Base-by-base conservation (phyloP, 805 yeast species). In the Wickerhamiella slavikovae region DNA sequence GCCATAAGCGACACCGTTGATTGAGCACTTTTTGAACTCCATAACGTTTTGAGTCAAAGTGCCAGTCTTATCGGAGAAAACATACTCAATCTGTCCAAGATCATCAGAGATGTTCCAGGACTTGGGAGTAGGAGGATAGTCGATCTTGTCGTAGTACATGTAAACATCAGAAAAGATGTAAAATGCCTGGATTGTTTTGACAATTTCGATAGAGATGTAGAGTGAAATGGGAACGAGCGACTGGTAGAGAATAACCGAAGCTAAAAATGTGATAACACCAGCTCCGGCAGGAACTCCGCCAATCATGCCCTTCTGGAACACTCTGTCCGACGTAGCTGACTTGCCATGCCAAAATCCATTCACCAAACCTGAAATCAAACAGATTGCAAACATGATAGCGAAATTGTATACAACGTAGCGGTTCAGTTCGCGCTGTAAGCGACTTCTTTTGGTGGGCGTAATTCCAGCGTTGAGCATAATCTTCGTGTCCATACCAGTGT, bases 81-180 rank as follows among this genome's bases (percentile, higher is more conserved):
- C 64, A 45, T 73, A 76, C 48, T 76, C 89, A 35, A 76, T 71
- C 47, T 76, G 91, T 13, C 91, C 91, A 38, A 76, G 58, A 48
- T 76, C 91, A 51, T 76, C 91, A 4, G 82, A 71, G 26, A 76
- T 71, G 37, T 70, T 70, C 91, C 91, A 76, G 1, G 83, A 65
- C 41, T 75, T 74, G 2, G 91, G 85, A 1, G 70, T 62, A 48
- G 85, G 74, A 0, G 85, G 82, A 43, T 66, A 72, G 49, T 77
- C 82, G 27, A 73, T 52, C 32, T 51, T 60, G 30, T 62, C 70
- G 41, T 75, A 71, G 44, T 76, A 77, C 73, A 76, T 69, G 34
- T 64, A 59, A 17, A 60, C 53, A 47, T 76, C 91, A 2, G 74
- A 62, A 47, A 64, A 72, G 38, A 76, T 77, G 53, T 75, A 75